Percentiles rank a stretch among this genome's conserved stretches.
phyloP scores from a whole-genome alignment of 805 yeast genomes.

The Ogataea zsoltii region DNA sequence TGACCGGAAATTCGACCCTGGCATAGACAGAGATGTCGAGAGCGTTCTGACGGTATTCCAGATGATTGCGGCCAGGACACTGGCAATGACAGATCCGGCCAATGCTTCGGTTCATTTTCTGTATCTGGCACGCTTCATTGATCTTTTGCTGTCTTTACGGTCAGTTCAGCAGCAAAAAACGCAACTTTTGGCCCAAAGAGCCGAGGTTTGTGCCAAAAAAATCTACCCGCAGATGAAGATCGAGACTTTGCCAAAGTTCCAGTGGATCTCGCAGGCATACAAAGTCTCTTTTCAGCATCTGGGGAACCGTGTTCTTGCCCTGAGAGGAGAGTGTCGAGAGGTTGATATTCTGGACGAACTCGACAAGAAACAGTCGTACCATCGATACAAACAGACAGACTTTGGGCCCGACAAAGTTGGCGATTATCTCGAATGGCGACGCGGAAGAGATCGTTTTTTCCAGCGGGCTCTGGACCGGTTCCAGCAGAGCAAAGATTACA shows the following conservation, averaged over 20 bases:
- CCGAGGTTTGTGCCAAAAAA: conserved; percentile 9
- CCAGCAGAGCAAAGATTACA: conserved; percentile 8
- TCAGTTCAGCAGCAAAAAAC: conserved; percentile 8
- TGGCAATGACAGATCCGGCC: conserved; percentile 12
- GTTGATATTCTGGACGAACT: conserved; percentile 17
- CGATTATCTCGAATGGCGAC: conserved; percentile 16
- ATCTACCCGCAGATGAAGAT: conserved; percentile 17
- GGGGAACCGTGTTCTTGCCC: conserved; percentile 16
- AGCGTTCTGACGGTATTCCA: conserved; percentile 12
- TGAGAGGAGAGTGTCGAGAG: conserved; percentile 20
- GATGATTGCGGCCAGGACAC: conserved; percentile 15
- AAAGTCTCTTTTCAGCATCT: conserved; percentile 13
- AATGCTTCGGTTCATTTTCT: conserved; percentile 13
- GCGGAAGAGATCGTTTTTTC: conserved; percentile 14
- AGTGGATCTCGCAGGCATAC: conserved; percentile 17
- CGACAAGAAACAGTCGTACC: conserved; percentile 5
- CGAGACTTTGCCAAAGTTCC: conserved; percentile 14
- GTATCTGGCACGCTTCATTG: conserved; percentile 19
- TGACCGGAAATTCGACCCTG: conserved; percentile 5
- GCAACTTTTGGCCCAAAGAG: conserved; percentile 6
- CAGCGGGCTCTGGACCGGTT: conserved; percentile 18
- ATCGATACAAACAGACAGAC: conserved; percentile 12
- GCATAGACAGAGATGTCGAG: conserved; percentile 8
- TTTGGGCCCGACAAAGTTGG: conserved; percentile 5
- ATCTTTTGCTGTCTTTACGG: conserved; percentile 13